Conservation (phyloP, 75 land plant genomes). For the Picea glauca region DNA sequence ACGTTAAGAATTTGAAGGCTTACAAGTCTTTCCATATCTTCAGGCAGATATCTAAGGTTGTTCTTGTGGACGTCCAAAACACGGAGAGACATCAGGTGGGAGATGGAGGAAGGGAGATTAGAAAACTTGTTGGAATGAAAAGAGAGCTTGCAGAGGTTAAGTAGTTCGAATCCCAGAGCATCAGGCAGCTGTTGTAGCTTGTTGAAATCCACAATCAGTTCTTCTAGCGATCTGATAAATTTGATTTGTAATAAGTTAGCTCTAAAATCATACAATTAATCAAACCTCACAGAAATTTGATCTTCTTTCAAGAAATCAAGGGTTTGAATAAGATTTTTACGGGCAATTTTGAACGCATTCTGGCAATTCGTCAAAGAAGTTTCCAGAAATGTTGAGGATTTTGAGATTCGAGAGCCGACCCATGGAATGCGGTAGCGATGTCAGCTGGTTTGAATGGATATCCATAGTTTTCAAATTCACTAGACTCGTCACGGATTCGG, state of each 20-base stretch:
- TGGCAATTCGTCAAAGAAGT: slow-evolving; percentile 57
- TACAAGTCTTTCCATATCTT: neutral
- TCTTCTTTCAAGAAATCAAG: neutral
- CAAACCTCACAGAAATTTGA: neutral
- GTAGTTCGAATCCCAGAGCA: too few relatives aligned
- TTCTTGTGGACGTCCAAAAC: slow-evolving; percentile 73
- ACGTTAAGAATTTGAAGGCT: slow-evolving; percentile 57
- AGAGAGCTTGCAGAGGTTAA: slow-evolving; percentile 55
- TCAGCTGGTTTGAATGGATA: slow-evolving; percentile 31
- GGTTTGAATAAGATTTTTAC: slow-evolving; percentile 11
- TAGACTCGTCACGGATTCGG: slow-evolving; percentile 43
- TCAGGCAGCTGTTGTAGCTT: slow-evolving; percentile 40
- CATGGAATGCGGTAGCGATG: slow-evolving; percentile 54
- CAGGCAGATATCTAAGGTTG: slow-evolving; percentile 66
- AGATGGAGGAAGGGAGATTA: slow-evolving; percentile 58
- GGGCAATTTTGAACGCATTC: slow-evolving; percentile 73
- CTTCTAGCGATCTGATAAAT: slow-evolving; percentile 44
- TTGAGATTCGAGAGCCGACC: slow-evolving; percentile 59
- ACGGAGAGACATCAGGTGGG: slow-evolving; percentile 55
- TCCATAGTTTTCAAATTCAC: slow-evolving; percentile 45
- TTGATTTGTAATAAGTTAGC: neutral
- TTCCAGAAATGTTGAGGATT: slow-evolving; percentile 63
- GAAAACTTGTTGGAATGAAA: slow-evolving; percentile 71
- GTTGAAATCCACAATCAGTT: slow-evolving; percentile 71
- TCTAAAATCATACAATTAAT: neutral